Percentiles rank a stretch among this genome's conserved stretches.
Conservation (phyloP, 2,329 filamentous ascomycete species). For the Thielaviopsis musarum region DNA sequence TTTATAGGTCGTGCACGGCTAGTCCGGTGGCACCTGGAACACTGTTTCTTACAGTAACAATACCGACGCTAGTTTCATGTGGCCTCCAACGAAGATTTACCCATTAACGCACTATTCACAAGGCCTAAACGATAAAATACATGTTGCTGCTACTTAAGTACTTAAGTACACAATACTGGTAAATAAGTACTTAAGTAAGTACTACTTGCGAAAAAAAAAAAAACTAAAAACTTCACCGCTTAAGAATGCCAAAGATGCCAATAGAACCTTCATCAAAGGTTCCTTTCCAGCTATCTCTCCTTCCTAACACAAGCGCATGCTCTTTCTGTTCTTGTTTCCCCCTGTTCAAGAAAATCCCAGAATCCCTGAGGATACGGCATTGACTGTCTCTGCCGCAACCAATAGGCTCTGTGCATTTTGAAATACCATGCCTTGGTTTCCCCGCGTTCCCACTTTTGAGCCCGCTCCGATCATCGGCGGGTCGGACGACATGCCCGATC, state of each 20-base stretch:
- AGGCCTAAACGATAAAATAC: neutral
- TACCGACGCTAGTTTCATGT: neutral
- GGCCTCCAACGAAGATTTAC: neutral
- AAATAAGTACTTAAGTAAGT: no score
- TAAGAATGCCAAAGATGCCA: neutral
- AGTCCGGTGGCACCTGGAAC: no score
- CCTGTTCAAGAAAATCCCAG: neutral
- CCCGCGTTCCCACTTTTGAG: constrained; percentile 6
- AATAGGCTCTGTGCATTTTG: constrained; percentile 4
- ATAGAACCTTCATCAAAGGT: neutral
- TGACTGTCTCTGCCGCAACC: neutral
- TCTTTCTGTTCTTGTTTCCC: neutral
- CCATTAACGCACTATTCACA: neutral
- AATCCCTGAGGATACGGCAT: constrained; percentile 1
- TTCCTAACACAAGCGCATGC: neutral
- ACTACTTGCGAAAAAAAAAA: no score
- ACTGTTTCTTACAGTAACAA: no score
- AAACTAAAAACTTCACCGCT: neutral
- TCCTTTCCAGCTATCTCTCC: neutral
- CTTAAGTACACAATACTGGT: no score
- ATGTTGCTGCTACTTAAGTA: no score
- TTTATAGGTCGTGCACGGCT: no score
- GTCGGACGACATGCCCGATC: neutral
- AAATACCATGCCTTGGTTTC: constrained; percentile 6
- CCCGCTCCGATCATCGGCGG: constrained; percentile 8